Evolutionary conservation across 805 yeast genomes (phyloP).

Genomic region (Groenewaldozyma salmanticensis): DNA sequence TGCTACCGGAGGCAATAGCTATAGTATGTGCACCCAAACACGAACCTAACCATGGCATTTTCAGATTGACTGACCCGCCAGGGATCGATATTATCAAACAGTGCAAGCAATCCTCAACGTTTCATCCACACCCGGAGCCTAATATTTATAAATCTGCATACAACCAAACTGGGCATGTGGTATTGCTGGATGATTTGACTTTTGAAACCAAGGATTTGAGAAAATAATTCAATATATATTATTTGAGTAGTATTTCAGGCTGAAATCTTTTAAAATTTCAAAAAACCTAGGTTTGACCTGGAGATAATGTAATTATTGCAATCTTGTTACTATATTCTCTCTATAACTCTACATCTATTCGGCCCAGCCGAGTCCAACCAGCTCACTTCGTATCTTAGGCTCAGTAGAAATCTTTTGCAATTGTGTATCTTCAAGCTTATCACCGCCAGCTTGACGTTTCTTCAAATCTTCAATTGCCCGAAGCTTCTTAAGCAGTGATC

Average conservation of each 20-base stretch:
- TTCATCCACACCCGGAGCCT: constrained; percentile 52
- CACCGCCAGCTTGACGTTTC: constrained; percentile 74
- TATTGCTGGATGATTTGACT: constrained; percentile 36
- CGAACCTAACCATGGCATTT: constrained; percentile 43
- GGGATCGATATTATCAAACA: constrained; percentile 47
- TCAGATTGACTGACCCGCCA: constrained; percentile 56
- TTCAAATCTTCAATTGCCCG: constrained; percentile 92
- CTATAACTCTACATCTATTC: constrained; percentile 20
- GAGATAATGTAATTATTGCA: too few species aligned
- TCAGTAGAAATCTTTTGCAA: constrained; percentile 82
- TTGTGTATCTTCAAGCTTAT: constrained; percentile 87
- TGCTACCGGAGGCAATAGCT: constrained; percentile 63
- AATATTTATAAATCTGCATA: constrained; percentile 42
- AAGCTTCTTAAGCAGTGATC: constrained; percentile 82
- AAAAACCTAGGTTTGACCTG: too few species aligned
- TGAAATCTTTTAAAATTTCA: too few species aligned
- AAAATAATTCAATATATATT: background rate
- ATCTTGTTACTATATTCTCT: background rate
- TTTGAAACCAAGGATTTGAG: constrained; percentile 43
- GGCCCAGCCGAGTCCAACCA: constrained; percentile 66
- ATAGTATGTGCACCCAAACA: constrained; percentile 52
- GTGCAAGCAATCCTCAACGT: constrained; percentile 39
- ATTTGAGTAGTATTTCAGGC: background rate
- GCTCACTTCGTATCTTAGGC: constrained; percentile 64
- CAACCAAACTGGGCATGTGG: constrained; percentile 43